Percentiles rank a stretch among this genome's conserved stretches.
Conservation (phyloP, 148 eudicot species). For the Fallopia convolvulus region DNA sequence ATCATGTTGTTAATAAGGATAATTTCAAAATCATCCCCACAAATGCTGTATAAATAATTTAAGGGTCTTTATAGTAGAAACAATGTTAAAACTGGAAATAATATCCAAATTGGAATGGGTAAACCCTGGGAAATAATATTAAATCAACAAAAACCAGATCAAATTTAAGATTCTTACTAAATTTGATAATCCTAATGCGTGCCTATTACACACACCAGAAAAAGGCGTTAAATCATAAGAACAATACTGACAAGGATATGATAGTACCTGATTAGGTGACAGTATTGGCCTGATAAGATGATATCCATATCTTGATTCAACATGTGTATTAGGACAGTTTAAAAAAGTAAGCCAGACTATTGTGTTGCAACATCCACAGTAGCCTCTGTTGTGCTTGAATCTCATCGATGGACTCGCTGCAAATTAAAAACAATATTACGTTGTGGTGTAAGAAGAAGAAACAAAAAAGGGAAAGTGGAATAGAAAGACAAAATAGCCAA, state of each 20-base stretch:
- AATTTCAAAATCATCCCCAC: not conserved
- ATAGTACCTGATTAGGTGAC: conserved; percentile 45
- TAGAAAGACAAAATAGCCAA: not conserved
- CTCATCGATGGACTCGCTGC: conserved; percentile 43
- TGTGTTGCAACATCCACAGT: conserved; percentile 44
- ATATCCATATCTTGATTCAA: conserved; percentile 13
- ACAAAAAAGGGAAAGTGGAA: not conserved
- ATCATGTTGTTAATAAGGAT: not conserved
- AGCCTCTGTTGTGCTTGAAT: conserved; percentile 52
- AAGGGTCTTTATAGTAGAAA: too few species aligned
- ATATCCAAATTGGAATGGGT: too few species aligned
- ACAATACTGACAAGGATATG: not conserved
- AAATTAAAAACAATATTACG: conserved; percentile 4
- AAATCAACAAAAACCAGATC: too few species aligned
- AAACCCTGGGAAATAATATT: too few species aligned
- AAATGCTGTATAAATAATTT: not conserved
- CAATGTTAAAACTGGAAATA: too few species aligned
- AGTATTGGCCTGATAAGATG: conserved; percentile 37
- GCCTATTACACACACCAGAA: too few species aligned
- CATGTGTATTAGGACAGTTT: conserved; percentile 31
- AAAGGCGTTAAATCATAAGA: not conserved
- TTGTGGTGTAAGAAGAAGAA: not conserved
- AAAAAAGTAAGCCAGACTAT: conserved; percentile 61
- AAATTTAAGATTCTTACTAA: too few species aligned
- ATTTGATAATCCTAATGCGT: too few species aligned